phyloP scores from a whole-genome alignment of 1,284 basidiomycete species.

The Mycena sp. region DNA sequence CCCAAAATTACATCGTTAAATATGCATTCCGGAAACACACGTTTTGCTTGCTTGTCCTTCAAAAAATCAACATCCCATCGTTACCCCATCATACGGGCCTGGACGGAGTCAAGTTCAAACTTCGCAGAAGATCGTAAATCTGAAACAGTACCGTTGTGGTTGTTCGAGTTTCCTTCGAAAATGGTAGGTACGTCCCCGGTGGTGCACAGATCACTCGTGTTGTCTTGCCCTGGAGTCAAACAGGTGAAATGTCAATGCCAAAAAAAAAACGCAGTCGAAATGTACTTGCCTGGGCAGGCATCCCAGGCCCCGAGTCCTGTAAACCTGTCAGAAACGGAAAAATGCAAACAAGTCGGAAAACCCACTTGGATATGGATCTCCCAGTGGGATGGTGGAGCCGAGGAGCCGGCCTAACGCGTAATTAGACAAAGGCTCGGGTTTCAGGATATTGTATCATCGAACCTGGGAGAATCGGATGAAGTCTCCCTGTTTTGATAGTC shows the following conservation, averaged over 20 bases:
- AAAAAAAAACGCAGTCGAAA: not conserved
- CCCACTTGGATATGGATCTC: slow-evolving; percentile 43
- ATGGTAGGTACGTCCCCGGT: slow-evolving; percentile 64
- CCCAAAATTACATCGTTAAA: too few species aligned
- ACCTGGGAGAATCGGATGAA: slow-evolving; percentile 12
- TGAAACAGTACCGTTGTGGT: too few species aligned
- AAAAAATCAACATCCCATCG: too few species aligned
- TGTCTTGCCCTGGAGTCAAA: slow-evolving; percentile 59
- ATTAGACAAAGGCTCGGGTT: not conserved
- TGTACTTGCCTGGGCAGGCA: slow-evolving; percentile 31
- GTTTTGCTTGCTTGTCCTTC: too few species aligned
- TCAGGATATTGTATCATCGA: not conserved
- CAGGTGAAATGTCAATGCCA: not conserved
- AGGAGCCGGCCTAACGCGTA: not conserved
- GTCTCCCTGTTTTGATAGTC: slow-evolving; percentile 8
- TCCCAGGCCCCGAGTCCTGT: slow-evolving; percentile 53
- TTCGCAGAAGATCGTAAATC: too few species aligned
- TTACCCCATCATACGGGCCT: too few species aligned
- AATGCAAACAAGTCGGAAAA: not conserved
- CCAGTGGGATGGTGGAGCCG: slow-evolving; percentile 62
- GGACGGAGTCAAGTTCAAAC: too few species aligned
- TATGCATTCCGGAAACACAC: too few species aligned
- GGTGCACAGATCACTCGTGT: slow-evolving; percentile 57
- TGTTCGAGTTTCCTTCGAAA: slow-evolving; percentile 42
- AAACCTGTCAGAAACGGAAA: not conserved